Evolutionary conservation across 352 stramenopile species (phyloP).

Genomic region (Pythium sp.): DNA sequence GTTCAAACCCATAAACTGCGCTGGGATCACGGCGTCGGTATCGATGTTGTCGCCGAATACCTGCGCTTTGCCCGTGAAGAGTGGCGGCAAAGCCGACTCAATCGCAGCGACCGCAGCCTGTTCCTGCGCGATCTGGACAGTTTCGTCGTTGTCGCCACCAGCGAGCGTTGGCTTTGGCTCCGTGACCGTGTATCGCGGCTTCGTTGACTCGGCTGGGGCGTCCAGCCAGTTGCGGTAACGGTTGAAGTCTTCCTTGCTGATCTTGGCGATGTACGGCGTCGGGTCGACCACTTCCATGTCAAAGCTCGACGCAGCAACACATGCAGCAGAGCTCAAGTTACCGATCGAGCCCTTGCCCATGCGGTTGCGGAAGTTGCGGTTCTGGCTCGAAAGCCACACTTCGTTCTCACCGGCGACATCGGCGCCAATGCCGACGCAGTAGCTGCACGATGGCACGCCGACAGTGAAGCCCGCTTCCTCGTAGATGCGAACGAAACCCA

Average conservation of each 20-base stretch:
- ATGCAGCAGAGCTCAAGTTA: slow-evolving; percentile 65
- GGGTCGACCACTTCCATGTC: slow-evolving; percentile 75
- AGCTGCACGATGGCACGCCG: slow-evolving; percentile 74
- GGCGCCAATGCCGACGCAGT: slow-evolving; percentile 78
- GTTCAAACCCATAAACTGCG: slow-evolving; percentile 82
- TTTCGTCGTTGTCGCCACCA: slow-evolving; percentile 20
- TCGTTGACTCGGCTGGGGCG: slow-evolving; percentile 21
- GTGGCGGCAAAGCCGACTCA: slow-evolving; percentile 47
- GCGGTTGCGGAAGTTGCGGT: slow-evolving; percentile 85
- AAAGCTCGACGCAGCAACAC: slow-evolving; percentile 76
- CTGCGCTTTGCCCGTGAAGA: slow-evolving; percentile 69
- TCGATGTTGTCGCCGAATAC: slow-evolving; percentile 80
- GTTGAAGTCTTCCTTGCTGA: slow-evolving; percentile 76
- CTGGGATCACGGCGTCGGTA: slow-evolving; percentile 78
- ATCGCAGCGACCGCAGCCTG: slow-evolving; percentile 54
- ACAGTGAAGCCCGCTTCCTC: slow-evolving; percentile 79
- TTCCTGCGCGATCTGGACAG: slow-evolving; percentile 43
- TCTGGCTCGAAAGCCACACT: slow-evolving; percentile 81
- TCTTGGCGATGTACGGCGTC: slow-evolving; percentile 52
- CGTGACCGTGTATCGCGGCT: slow-evolving; percentile 38
- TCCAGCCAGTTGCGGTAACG: slow-evolving; percentile 75
- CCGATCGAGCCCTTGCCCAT: slow-evolving; percentile 83
- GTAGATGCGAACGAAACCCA: slow-evolving; percentile 70
- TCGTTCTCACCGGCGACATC: slow-evolving; percentile 71
- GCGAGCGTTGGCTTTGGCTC: slow-evolving; percentile 48